These are phyloP conservation scores for Phyllosticta citribraziliensis DNA, from an alignment of 2,329 filamentous ascomycete genomes.

Conservation along the genomic window DNA sequence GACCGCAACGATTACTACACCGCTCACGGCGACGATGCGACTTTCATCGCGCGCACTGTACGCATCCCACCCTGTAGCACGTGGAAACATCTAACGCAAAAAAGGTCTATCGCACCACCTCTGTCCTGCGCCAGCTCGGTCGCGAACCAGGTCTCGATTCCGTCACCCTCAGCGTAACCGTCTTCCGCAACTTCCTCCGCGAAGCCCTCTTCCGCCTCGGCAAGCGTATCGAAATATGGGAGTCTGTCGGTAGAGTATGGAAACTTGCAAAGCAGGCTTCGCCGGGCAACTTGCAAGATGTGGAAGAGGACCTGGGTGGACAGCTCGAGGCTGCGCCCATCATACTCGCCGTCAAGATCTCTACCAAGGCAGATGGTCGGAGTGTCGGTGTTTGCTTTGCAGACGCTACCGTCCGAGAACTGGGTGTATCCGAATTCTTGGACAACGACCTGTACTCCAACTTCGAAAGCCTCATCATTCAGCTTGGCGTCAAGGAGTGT, in stretches of 20 bases:
- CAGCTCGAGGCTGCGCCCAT: slow-evolving; percentile 85
- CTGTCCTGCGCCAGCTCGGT: slow-evolving; percentile 83
- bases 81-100: background rate
- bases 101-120: slow-evolving; percentile 93
- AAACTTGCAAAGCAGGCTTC: slow-evolving; percentile 83
- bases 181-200: slow-evolving; percentile 89
- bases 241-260: slow-evolving; percentile 75
- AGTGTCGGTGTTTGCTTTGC: slow-evolving; percentile 94
- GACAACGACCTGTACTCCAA: slow-evolving; percentile 98
- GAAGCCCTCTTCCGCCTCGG: slow-evolving; percentile 88
- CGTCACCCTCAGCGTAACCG: slow-evolving; percentile 89
- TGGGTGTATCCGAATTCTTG: slow-evolving; percentile 96
- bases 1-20: slow-evolving; percentile 94
- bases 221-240: slow-evolving; percentile 86
- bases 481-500: slow-evolving; percentile 90
- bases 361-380: slow-evolving; percentile 78
- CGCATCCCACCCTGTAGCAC: background rate
- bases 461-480: slow-evolving; percentile 91
- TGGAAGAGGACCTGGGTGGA: slow-evolving; percentile 87
- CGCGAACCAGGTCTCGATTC: slow-evolving; percentile 78
- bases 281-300: slow-evolving; percentile 90
- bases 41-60: slow-evolving; percentile 70
- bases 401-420: slow-evolving; percentile 88
- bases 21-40: slow-evolving; percentile 77
- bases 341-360: slow-evolving; percentile 89